These are phyloP conservation scores for Quercus berberidifolia DNA, from an alignment of 306 rosid species.

Conservation along the genomic window DNA sequence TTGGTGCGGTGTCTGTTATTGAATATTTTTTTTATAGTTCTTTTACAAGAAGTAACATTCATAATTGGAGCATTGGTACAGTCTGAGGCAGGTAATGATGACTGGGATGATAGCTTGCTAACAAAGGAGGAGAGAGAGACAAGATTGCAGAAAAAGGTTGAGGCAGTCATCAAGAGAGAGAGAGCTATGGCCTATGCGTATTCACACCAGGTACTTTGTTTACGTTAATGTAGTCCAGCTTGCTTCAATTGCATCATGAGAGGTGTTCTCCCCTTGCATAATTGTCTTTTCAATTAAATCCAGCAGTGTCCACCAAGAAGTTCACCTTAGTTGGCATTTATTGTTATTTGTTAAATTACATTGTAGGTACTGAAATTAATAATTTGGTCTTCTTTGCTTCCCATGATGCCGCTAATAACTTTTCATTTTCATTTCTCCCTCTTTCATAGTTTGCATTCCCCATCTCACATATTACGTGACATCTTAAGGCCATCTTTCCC, in stretches of 20 bases:
- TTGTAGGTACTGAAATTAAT: not conserved
- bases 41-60: conserved; percentile 6
- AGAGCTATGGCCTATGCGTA: conserved; percentile 95
- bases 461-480: not conserved
- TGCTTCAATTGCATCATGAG: not conserved
- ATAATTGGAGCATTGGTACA: conserved; percentile 22
- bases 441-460: not conserved
- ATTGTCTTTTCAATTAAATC: not conserved
- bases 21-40: not conserved
- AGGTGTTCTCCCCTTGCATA: not conserved
- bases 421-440: not conserved
- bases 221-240: not conserved
- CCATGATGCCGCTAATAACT: not conserved
- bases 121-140: conserved; percentile 88
- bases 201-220: conserved; percentile 71
- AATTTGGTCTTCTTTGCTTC: not conserved
- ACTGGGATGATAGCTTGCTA: conserved; percentile 91
- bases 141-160: conserved; percentile 82
- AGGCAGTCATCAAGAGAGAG: conserved; percentile 89
- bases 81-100: conserved; percentile 84
- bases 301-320: not conserved
- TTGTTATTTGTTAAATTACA: too few species aligned
- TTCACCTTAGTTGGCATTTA: not conserved
- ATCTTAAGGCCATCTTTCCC: not conserved
- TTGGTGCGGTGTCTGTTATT: not conserved